phyloP scores from a whole-genome alignment of 176 grass and related monocot genomes.

The Musa itinerans region DNA sequence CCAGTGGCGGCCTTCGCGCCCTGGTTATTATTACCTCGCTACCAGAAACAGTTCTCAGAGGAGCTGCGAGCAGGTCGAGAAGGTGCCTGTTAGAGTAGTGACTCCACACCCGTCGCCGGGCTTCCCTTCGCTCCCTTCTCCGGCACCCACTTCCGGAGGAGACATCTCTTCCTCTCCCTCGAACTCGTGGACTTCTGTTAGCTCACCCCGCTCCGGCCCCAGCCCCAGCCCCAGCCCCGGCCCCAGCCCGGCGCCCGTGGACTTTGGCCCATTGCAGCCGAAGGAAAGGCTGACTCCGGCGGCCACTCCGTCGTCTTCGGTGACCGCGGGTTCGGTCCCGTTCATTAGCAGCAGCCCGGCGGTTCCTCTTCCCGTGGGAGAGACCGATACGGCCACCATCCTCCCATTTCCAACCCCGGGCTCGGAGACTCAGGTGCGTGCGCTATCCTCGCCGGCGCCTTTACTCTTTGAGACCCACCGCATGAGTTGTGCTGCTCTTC shows the following conservation, averaged over 20 bases:
- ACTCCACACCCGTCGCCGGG: not conserved
- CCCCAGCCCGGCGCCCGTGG: not conserved
- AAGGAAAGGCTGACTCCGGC: slow-evolving; percentile 4
- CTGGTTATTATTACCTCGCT: slow-evolving; percentile 14
- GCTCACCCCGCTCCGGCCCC: not conserved
- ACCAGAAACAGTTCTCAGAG: not conserved
- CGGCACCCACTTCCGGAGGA: slow-evolving; percentile 7
- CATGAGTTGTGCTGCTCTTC: not conserved
- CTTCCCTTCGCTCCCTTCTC: slow-evolving; percentile 7
- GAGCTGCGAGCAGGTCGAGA: not conserved
- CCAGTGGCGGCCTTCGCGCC: slow-evolving; percentile 5
- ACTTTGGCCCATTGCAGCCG: slow-evolving; percentile 18
- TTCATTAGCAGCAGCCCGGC: slow-evolving; percentile 89
- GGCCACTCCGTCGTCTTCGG: slow-evolving; percentile 26
- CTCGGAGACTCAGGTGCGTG: slow-evolving; percentile 32
- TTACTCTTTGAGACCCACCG: not conserved
- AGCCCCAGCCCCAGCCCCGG: not conserved
- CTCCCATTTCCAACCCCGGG: slow-evolving; percentile 50
- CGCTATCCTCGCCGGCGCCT: too few relatives aligned
- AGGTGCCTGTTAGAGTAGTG: not conserved
- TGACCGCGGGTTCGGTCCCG: slow-evolving; percentile 28
- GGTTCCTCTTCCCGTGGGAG: slow-evolving; percentile 61
- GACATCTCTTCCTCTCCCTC: not conserved
- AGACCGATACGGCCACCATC: slow-evolving; percentile 70
- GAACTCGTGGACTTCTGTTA: not conserved